Evolutionary conservation across 805 yeast genomes (phyloP).

Genomic region (Yarrowia keelungensis): DNA sequence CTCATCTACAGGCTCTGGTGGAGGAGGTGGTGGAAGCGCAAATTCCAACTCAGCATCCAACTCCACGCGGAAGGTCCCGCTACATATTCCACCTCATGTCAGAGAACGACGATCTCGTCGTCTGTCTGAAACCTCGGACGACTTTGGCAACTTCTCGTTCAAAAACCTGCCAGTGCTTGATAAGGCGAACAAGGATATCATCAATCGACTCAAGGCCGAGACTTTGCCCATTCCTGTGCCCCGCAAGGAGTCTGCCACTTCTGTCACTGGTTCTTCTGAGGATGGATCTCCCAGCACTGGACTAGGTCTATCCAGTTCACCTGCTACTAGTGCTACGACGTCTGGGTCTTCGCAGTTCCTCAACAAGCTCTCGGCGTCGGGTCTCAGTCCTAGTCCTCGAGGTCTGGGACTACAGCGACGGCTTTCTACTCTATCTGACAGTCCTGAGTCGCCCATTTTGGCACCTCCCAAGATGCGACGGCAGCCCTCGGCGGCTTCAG

Average conservation of each 20-base stretch:
- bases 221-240: constrained; percentile 54
- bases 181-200: constrained; percentile 91
- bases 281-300: constrained; percentile 30
- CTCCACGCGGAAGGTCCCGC: constrained; percentile 48
- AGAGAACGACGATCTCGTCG: constrained; percentile 71
- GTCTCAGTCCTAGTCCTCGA: constrained; percentile 28
- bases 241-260: constrained; percentile 15
- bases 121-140: constrained; percentile 63
- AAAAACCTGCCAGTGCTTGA: constrained; percentile 89
- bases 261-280: constrained; percentile 26
- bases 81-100: constrained; percentile 61
- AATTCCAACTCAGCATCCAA: constrained; percentile 2
- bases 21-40: background rate
- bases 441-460: constrained; percentile 25
- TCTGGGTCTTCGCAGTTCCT: constrained; percentile 25
- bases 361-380: constrained; percentile 26
- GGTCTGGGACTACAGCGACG: constrained; percentile 25
- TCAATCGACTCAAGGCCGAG: constrained; percentile 83
- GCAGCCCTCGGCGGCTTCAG: constrained; percentile 47
- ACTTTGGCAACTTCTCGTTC: constrained; percentile 93
- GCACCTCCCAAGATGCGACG: constrained; percentile 34
- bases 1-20: constrained; percentile 17
- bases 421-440: constrained; percentile 16
- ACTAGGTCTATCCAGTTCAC: constrained; percentile 23
- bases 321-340: constrained; percentile 14